A percentile compares a stretch with the other conserved stretches of the same genome.
phyloP scores from a whole-genome alignment of 2,329 filamentous ascomycete genomes.

The Venturia pyrina region DNA sequence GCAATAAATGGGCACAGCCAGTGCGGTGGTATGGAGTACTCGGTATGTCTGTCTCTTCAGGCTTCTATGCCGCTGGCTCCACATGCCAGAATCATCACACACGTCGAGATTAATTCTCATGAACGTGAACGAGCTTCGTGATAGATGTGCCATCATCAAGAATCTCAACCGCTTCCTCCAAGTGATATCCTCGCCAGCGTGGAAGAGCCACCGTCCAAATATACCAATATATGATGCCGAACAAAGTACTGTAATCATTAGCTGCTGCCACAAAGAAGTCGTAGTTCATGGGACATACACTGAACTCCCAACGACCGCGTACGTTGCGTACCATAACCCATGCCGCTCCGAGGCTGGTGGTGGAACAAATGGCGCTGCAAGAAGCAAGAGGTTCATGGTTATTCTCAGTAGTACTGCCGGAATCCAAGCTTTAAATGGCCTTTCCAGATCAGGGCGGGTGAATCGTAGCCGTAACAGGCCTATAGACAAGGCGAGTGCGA shows the following conservation, averaged over 20 bases:
- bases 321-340: constrained; percentile 41
- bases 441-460: constrained; percentile 47
- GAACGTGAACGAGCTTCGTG: constrained; percentile 40
- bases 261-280: neutral
- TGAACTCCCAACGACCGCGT: constrained; percentile 42
- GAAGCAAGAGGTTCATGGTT: neutral
- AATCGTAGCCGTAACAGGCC: constrained; percentile 53
- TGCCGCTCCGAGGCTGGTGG: constrained; percentile 38
- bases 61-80: no score
- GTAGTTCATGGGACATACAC: constrained; percentile 34
- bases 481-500: constrained; percentile 45
- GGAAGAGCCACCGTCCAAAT: constrained; percentile 55
- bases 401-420: constrained; percentile 9
- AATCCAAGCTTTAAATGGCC: constrained; percentile 41
- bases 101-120: neutral
- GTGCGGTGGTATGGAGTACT: no score
- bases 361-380: constrained; percentile 48
- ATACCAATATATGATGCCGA: constrained; percentile 58
- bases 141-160: constrained; percentile 58
- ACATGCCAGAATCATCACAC: no score
- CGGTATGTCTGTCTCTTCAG: no score
- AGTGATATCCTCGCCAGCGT: constrained; percentile 44
- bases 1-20: no score
- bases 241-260: constrained; percentile 37
- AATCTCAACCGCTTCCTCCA: constrained; percentile 52